Percentiles rank a stretch among this genome's conserved stretches.
These are phyloP conservation scores for Flaveria brownii DNA, from an alignment of 129 eudicot species.

Conservation along the genomic window DNA sequence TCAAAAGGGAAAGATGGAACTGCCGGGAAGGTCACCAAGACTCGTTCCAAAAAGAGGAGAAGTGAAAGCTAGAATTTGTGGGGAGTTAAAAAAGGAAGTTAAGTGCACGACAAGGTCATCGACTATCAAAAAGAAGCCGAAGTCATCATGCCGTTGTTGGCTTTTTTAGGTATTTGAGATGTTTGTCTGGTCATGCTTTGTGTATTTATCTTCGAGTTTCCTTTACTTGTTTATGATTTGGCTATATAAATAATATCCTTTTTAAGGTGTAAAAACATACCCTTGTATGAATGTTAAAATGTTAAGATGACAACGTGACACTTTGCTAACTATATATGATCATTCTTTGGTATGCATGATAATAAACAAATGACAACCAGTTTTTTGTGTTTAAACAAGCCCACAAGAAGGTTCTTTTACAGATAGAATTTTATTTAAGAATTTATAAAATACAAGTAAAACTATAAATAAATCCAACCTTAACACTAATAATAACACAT, in stretches of 20 bases:
- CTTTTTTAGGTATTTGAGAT: conserved; percentile 7
- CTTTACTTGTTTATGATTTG: neutral
- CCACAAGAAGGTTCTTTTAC: too few relatives aligned
- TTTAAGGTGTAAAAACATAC: neutral
- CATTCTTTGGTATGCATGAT: neutral
- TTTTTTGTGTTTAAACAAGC: neutral
- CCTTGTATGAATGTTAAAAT: neutral
- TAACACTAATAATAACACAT: too few relatives aligned
- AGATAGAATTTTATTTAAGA: too few relatives aligned
- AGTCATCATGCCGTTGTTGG: conserved; percentile 26
- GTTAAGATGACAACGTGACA: too few relatives aligned
- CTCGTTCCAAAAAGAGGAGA: conserved; percentile 28
- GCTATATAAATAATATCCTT: neutral
- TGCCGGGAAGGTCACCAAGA: neutral
- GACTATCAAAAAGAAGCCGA: conserved; percentile 15
- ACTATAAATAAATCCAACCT: too few relatives aligned
- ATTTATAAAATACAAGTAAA: too few relatives aligned
- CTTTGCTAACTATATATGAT: neutral
- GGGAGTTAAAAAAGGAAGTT: conserved; percentile 25
- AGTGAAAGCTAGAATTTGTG: conserved; percentile 31
- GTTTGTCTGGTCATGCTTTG: neutral
- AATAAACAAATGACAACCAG: neutral
- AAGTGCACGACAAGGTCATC: neutral
- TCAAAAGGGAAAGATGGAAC: neutral
- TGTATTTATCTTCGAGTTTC: neutral